Conservation (phyloP, 2,329 filamentous ascomycete genomes). For the Phaeosphaeriaceae sp. region DNA sequence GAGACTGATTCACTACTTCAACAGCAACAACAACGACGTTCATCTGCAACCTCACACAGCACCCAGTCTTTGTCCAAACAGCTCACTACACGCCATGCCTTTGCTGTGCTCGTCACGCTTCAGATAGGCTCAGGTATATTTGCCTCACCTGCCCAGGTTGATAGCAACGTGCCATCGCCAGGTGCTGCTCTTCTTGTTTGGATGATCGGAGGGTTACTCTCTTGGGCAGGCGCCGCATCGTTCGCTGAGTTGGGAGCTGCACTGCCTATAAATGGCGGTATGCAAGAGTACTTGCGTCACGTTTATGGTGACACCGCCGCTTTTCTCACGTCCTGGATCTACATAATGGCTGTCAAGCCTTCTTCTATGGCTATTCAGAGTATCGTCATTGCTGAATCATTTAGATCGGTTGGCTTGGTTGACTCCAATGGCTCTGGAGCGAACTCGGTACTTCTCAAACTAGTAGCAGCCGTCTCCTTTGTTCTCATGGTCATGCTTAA, state of each 20-base stretch:
- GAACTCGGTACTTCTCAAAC: conserved; percentile 51
- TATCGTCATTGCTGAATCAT: conserved; percentile 63
- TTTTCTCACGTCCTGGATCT: conserved; percentile 70
- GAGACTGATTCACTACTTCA: conserved; percentile 38
- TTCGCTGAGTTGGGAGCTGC: conserved; percentile 69
- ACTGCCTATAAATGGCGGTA: conserved; percentile 68
- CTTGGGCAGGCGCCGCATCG: conserved; percentile 68
- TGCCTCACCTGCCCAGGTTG: conserved; percentile 67
- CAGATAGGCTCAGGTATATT: conserved; percentile 71
- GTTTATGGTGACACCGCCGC: conserved; percentile 67
- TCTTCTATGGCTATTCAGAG: conserved; percentile 68
- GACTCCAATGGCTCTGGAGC: conserved; percentile 19
- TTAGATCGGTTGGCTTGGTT: conserved; percentile 56
- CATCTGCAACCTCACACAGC: conserved; percentile 20
- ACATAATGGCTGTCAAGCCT: conserved; percentile 69
- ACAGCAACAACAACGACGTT: conserved; percentile 22
- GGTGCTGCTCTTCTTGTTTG: conserved; percentile 65
- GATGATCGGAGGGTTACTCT: conserved; percentile 66
- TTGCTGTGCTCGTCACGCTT: conserved; percentile 67
- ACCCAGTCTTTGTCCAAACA: conserved; percentile 27
- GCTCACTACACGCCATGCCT: conserved; percentile 51
- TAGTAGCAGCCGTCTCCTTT: conserved; percentile 45
- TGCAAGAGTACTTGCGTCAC: conserved; percentile 67
- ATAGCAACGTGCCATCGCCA: conserved; percentile 68
- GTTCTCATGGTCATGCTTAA: conserved; percentile 51